Percentiles rank a stretch among this genome's conserved stretches.
phyloP scores from a whole-genome alignment of 805 yeast species.

The Candida nonsorbophila region DNA sequence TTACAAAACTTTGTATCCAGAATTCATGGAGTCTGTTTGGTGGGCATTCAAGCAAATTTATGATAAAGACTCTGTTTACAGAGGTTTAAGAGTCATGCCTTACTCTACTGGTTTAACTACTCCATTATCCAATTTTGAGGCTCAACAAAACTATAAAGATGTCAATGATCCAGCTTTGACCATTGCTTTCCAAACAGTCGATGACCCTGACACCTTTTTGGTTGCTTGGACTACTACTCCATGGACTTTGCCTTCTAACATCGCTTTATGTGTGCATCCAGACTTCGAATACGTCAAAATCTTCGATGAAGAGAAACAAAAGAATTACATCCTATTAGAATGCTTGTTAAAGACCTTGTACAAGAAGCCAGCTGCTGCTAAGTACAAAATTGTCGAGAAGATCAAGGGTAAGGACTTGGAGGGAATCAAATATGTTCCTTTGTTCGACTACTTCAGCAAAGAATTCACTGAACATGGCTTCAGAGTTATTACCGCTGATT shows the following conservation, averaged over 20 bases:
- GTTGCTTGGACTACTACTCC: conserved; percentile 99
- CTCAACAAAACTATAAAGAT: conserved; percentile 96
- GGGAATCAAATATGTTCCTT: conserved; percentile 77
- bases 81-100: conserved; percentile 98
- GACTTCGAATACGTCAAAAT: conserved; percentile 88
- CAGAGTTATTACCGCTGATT: conserved; percentile 74
- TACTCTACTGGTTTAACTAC: conserved; percentile 97
- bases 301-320: conserved; percentile 79
- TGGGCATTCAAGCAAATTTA: conserved; percentile 93
- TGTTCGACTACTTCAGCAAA: conserved; percentile 76
- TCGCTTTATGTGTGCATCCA: conserved; percentile 89
- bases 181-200: conserved; percentile 75
- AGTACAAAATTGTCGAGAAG: conserved; percentile 75
- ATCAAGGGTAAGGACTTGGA: conserved; percentile 74
- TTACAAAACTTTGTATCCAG: conserved; percentile 92
- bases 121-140: conserved; percentile 95
- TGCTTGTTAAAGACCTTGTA: conserved; percentile 75
- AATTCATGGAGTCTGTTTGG: conserved; percentile 98
- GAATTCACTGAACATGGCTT: conserved; percentile 73
- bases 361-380: conserved; percentile 91
- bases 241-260: conserved; percentile 96
- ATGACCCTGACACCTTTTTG: conserved; percentile 75
- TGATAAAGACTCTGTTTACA: conserved; percentile 83
- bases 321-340: conserved; percentile 81
- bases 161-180: conserved; percentile 97